A percentile compares a stretch with the other conserved stretches of the same genome.
These are phyloP conservation scores for Sporothrix phasma DNA, from an alignment of 2,329 filamentous ascomycete species.

Conservation along the genomic window DNA sequence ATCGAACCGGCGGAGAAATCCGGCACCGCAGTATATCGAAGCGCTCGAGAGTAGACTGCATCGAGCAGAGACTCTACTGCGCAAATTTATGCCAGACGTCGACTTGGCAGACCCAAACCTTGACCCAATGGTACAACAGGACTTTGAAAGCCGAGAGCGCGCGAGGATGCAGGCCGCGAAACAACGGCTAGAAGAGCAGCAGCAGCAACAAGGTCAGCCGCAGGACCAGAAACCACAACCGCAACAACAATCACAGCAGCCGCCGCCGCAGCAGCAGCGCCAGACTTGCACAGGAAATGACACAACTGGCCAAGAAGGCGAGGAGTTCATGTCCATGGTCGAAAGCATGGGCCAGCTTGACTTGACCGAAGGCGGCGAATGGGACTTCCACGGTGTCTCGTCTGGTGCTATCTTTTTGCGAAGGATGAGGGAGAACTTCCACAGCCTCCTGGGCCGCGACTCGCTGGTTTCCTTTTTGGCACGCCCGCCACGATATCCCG, in stretches of 20 bases:
- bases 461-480: constrained; percentile 50
- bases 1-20: constrained; percentile 81
- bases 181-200: constrained; percentile 28
- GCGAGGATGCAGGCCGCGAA: constrained; percentile 37
- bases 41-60: constrained; percentile 74
- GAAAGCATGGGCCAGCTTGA: constrained; percentile 85
- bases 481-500: constrained; percentile 37
- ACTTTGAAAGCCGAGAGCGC: constrained; percentile 48
- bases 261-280: background rate
- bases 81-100: constrained; percentile 70
- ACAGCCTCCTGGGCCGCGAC: constrained; percentile 59
- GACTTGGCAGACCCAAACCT: constrained; percentile 78
- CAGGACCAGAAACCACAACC: constrained; percentile 18
- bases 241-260: constrained; percentile 53
- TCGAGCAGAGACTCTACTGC: constrained; percentile 70
- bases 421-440: constrained; percentile 79
- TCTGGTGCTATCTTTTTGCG: constrained; percentile 84
- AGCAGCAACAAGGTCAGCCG: background rate
- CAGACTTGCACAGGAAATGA: background rate
- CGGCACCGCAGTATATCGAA: constrained; percentile 86
- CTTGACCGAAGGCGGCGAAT: constrained; percentile 80
- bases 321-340: constrained; percentile 79
- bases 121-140: constrained; percentile 65
- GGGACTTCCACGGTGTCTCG: constrained; percentile 91
- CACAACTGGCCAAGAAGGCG: background rate